Conservation (phyloP, 768 basidiomycete species). For the Arthromyces matolae region DNA sequence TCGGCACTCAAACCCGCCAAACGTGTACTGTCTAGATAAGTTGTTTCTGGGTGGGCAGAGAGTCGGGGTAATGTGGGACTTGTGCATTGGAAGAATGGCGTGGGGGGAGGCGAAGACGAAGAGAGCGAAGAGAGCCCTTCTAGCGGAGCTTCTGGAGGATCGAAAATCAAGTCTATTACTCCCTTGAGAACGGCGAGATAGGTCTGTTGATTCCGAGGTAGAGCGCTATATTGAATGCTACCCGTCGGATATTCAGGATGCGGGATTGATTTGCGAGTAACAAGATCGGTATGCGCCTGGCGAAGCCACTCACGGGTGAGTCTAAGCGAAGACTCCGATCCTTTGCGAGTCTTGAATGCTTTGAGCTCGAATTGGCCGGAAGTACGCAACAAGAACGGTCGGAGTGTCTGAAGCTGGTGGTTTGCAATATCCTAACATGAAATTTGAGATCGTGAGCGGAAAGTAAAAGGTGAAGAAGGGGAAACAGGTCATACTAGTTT, state of each 20-base stretch:
- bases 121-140: constrained; percentile 33
- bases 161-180: constrained; percentile 63
- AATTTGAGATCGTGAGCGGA: constrained; percentile 10
- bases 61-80: constrained; percentile 27
- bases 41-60: constrained; percentile 67
- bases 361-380: constrained; percentile 78
- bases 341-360: constrained; percentile 64
- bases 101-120: constrained; percentile 22
- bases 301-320: constrained; percentile 66
- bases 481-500: constrained; percentile 63
- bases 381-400: constrained; percentile 81
- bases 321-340: constrained; percentile 40
- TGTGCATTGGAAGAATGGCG: constrained; percentile 27
- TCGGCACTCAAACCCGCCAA: constrained; percentile 65
- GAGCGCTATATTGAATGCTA: constrained; percentile 38
- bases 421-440: constrained; percentile 84
- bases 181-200: constrained; percentile 57
- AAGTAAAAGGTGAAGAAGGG: constrained; percentile 14
- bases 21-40: constrained; percentile 75
- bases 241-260: constrained; percentile 42
- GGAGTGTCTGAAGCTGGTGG: constrained; percentile 89
- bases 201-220: constrained; percentile 51
- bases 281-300: constrained; percentile 44
- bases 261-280: constrained; percentile 37
- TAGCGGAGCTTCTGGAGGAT: constrained; percentile 35